Base-by-base conservation (phyloP, 2,329 filamentous ascomycete genomes). In the Fusarium sp. region DNA sequence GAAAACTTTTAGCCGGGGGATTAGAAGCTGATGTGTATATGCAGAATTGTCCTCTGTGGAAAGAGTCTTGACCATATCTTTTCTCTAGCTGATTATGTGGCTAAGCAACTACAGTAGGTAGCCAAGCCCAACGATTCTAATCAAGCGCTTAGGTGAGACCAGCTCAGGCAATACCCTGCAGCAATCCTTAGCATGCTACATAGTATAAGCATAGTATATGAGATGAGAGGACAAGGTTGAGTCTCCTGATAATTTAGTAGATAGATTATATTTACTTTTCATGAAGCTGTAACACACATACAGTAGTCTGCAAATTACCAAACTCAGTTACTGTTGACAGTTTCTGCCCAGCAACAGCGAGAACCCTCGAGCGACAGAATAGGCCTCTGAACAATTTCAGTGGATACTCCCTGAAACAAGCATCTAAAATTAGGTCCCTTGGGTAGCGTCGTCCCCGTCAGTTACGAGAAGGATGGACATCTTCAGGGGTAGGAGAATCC, bases 351-450 rank as follows among this genome's bases (percentile, higher is more conserved):
- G 31, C 13, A n/a, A n/a, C 6, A 59, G 36, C 39, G 7, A 11
- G 9, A n/a, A 39, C 19, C 13, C 19, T 43, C 19, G 41, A 39
- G 26, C 46, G 40, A 51, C 28, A 43, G 31, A 35, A 34, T 39
- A 26, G 39, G 49, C 62, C 62, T 62, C 53, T 65, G 53, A 54
- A 49, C 49, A 40, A 39, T 31, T 35, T 42, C 15, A 31, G 51
- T 54, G 44, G 44, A 32, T 19, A 42, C 43, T 52, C 44, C 55
- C 62, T 65, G 62, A 65, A 65, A 65, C 62, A 48, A 35, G 49
- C 62, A 58, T 65, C 62, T 65, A 63, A 59, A 53, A 63, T 65
- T 60, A 60, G 57, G 32, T 61, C 48, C 48, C 35, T 38, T 10
- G 13, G 32, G 32, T 22, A 55, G 52, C 32, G 26, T 9, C 42